Base-by-base conservation (phyloP, 495 filamentous ascomycete genomes). In the Penicillium daleae region DNA sequence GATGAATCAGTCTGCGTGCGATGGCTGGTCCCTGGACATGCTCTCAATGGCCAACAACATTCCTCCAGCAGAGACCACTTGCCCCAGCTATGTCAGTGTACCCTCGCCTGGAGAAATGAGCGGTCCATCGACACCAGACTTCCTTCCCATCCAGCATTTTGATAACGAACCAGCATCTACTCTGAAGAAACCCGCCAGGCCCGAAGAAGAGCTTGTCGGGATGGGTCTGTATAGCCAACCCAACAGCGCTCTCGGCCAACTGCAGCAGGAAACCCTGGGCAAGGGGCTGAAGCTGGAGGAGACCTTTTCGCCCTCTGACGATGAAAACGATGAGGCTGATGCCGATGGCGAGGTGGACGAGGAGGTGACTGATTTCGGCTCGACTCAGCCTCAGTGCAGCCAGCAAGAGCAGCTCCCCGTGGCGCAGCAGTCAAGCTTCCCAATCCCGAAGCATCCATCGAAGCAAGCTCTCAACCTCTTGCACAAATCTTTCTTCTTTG, bases 201-300 rank as follows among this genome's bases (percentile, higher is more conserved):
- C 79, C 29, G 86, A 84, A 52, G 89, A 92, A 61, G 90, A 92
- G 66, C 79, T 96, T 2, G 86, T 92, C 22, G 92, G 90, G 22
- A 89, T 96, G 87, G 92, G 92, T 12, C 82, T 96, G 2, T 94
- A 96, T 76, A 91, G 90, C 68, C 74, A 85, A 32, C 88, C 88
- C 8, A 85, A 83, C 37, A 75, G 80, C 55, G 81, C 59, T 59
- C 65, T 72, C 8, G 82, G 82, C 48, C 82, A 81, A 33, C 79
- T 82, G 6, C 81, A 82, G 19, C 69, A 70, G 39, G 68, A 63
- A 33, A 50, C 71, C 1, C 82, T 79, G 13, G 90, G 90, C 44
- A 90, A 90, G 68, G 91, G 90, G 0, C 74, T 93, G 66, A 96
- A 93, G 69, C 78, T 96, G 15, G 91, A 93, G 77, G 91, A 94